phyloP scores from a whole-genome alignment of 1,284 basidiomycete species.

The Vanrija sp. region DNA sequence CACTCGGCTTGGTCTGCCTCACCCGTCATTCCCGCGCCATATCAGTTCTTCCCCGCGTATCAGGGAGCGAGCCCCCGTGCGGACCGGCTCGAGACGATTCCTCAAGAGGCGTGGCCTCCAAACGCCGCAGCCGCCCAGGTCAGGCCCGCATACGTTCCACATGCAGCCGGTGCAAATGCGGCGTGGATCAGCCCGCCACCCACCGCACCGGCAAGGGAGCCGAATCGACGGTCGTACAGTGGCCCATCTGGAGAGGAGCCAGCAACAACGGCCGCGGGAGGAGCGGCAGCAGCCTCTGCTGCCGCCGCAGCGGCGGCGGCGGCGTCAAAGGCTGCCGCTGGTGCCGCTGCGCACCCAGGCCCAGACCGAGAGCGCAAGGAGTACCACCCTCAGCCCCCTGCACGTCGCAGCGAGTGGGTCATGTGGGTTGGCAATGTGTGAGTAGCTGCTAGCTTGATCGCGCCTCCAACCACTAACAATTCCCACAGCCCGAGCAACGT shows the following conservation, averaged over 20 bases:
- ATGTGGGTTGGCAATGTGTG: constrained; percentile 68
- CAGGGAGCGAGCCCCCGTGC: constrained; percentile 5
- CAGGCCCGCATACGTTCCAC: not conserved
- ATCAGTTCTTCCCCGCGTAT: constrained; percentile 14
- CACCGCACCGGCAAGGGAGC: not conserved
- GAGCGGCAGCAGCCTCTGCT: not conserved
- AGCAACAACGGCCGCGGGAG: not conserved
- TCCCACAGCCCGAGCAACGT: constrained; percentile 58
- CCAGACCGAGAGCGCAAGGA: constrained; percentile 38
- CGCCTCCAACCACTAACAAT: constrained; percentile 4
- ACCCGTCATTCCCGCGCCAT: constrained; percentile 12
- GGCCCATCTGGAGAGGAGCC: not conserved
- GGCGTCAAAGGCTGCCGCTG: too few relatives aligned
- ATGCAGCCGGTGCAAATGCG: not conserved
- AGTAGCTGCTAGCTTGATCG: constrained; percentile 15
- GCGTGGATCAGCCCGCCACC: not conserved
- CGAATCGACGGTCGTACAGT: not conserved
- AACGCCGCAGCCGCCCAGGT: not conserved
- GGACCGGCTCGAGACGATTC: constrained; percentile 10
- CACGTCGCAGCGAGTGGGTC: constrained; percentile 81
- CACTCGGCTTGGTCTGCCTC: constrained; percentile 13
- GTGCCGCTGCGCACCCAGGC: not conserved
- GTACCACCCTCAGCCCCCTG: constrained; percentile 50
- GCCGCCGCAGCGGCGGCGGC: too few relatives aligned
- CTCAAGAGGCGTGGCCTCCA: constrained; percentile 10